These are phyloP conservation scores for Aspergillus uvarum DNA, from an alignment of 2,329 filamentous ascomycete genomes.

Conservation along the genomic window DNA sequence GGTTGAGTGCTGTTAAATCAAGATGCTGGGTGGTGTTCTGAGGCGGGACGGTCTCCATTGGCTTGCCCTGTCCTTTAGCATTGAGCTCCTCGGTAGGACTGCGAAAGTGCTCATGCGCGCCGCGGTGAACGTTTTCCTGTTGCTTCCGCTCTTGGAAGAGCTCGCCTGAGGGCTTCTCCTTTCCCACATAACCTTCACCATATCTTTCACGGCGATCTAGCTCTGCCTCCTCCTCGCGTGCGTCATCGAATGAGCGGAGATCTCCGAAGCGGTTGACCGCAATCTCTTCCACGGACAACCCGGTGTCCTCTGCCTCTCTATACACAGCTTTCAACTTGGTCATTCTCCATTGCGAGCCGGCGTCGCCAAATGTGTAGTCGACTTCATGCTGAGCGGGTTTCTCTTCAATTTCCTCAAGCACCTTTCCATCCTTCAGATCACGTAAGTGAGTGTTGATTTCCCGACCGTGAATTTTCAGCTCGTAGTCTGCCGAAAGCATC, in stretches of 20 bases:
- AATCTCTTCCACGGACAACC: constrained; percentile 73
- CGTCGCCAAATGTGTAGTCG: constrained; percentile 83
- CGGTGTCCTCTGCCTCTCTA: constrained; percentile 70
- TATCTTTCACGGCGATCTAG: constrained; percentile 79
- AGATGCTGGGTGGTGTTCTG: constrained; percentile 54
- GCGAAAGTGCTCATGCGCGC: constrained; percentile 27
- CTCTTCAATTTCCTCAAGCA: constrained; percentile 53
- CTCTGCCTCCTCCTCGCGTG: constrained; percentile 89
- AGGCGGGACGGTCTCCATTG: constrained; percentile 58
- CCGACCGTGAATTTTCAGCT: constrained; percentile 71
- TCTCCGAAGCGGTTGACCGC: constrained; percentile 79
- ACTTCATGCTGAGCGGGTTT: constrained; percentile 62
- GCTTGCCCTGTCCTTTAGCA: constrained; percentile 53
- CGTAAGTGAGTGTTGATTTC: constrained; percentile 76
- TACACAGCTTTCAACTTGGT: constrained; percentile 88
- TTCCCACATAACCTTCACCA: constrained; percentile 78
- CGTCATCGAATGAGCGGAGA: constrained; percentile 83
- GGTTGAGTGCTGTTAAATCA: constrained; percentile 80
- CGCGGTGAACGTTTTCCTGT: constrained; percentile 53
- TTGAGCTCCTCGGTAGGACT: constrained; percentile 39
- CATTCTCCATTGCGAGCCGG: constrained; percentile 93
- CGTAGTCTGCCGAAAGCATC: constrained; percentile 57
- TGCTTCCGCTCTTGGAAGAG: constrained; percentile 75
- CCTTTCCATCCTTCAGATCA: constrained; percentile 59
- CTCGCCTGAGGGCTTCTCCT: constrained; percentile 84